Percentiles rank a stretch among this genome's conserved stretches.
These are phyloP conservation scores for Purpureocillium takamizusanense DNA, from an alignment of 2,329 filamentous ascomycete genomes.

Conservation along the genomic window DNA sequence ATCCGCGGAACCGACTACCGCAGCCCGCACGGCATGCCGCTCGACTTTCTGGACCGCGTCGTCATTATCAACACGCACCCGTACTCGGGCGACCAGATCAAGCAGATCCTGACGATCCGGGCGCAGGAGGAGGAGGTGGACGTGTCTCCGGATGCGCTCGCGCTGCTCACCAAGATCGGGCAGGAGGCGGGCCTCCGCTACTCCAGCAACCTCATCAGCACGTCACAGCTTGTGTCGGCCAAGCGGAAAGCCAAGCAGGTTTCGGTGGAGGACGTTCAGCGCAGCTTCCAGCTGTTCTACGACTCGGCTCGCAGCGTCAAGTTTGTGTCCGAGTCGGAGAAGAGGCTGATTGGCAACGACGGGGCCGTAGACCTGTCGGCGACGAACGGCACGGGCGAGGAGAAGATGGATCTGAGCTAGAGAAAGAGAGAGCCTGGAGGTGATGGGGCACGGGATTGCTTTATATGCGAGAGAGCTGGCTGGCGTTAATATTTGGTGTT, in stretches of 20 bases:
- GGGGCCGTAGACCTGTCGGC: constrained; percentile 66
- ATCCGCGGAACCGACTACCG: constrained; percentile 92
- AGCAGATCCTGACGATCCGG: constrained; percentile 84
- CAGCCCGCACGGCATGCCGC: constrained; percentile 84
- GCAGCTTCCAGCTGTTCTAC: constrained; percentile 90
- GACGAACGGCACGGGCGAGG: constrained; percentile 28
- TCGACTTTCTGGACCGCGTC: constrained; percentile 92
- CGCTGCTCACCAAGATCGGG: constrained; percentile 90
- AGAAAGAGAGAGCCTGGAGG: no score
- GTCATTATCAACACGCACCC: constrained; percentile 91
- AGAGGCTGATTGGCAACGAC: constrained; percentile 81
- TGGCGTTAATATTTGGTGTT: constrained; percentile 18
- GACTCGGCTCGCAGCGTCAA: constrained; percentile 81
- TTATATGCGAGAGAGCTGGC: constrained; percentile 12
- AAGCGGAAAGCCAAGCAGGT: constrained; percentile 84
- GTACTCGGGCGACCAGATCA: constrained; percentile 77
- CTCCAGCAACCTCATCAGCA: constrained; percentile 96
- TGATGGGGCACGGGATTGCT: background rate
- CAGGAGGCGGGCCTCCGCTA: constrained; percentile 88
- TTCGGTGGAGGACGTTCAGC: constrained; percentile 78
- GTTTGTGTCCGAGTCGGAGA: constrained; percentile 85
- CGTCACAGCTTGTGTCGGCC: constrained; percentile 75
- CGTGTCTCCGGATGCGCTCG: constrained; percentile 78
- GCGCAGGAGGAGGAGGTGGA: constrained; percentile 96
- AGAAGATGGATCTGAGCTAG: constrained; percentile 38